A percentile compares a stretch with the other conserved stretches of the same genome.
Evolutionary conservation across 1,284 basidiomycete species (phyloP).

Genomic region (Apiotrichum siamense): DNA sequence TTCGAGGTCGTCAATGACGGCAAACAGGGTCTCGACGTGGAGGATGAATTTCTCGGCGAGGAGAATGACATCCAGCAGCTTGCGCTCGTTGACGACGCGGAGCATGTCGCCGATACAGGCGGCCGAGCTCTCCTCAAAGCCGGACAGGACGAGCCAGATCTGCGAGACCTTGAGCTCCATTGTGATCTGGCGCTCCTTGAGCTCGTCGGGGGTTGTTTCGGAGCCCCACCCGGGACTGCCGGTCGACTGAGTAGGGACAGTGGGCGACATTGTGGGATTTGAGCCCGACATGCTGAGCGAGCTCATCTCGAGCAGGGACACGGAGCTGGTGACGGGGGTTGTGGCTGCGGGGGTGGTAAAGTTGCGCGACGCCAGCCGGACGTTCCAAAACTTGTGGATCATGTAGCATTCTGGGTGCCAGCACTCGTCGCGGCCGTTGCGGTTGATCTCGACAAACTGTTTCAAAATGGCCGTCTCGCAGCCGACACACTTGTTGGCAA

Average conservation of each 20-base stretch:
- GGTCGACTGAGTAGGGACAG: constrained; percentile 27
- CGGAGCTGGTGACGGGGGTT: constrained; percentile 50
- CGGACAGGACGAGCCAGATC: constrained; percentile 98
- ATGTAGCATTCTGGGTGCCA: constrained; percentile 99
- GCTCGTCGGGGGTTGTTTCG: constrained; percentile 68
- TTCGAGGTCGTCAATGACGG: constrained; percentile 93
- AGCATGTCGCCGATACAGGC: constrained; percentile 99
- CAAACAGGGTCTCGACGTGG: constrained; percentile 96
- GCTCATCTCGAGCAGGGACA: constrained; percentile 42
- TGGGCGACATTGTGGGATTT: neutral
- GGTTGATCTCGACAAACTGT: constrained; percentile 99
- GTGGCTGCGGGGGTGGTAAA: constrained; percentile 50
- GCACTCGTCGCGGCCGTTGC: constrained; percentile 95
- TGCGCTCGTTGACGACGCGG: constrained; percentile 89
- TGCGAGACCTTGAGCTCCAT: constrained; percentile 99
- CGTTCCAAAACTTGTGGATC: constrained; percentile 99
- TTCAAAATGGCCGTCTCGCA: constrained; percentile 98
- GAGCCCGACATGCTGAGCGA: constrained; percentile 4
- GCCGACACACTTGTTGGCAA: constrained; percentile 96
- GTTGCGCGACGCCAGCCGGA: constrained; percentile 78
- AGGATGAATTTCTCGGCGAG: constrained; percentile 99
- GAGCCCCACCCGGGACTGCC: constrained; percentile 25
- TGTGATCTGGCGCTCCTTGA: constrained; percentile 83
- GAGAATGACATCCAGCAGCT: constrained; percentile 91
- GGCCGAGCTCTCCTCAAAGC: constrained; percentile 98